Evolutionary conservation across 495 filamentous ascomycete species (phyloP), one percentile per base, ranked within the genome.

Genomic region (Penicillium dipodomyicola): DNA sequence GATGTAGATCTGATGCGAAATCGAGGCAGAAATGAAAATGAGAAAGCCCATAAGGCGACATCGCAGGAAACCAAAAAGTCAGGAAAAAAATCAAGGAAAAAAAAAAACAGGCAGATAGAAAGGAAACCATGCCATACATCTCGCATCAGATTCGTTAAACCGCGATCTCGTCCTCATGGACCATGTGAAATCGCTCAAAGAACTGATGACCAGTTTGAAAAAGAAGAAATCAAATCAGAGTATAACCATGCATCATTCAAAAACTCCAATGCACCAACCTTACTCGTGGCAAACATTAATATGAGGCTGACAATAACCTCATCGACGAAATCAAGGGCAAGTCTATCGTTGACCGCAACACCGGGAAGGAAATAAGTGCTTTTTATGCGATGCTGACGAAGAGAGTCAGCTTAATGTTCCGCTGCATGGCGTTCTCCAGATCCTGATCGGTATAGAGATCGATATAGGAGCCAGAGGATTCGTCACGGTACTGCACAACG

Each of bases 341-440:
- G 60, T 67, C 65, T 65, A 70, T 55, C 62, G 33, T n/a, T 39
- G 62, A 40, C 52, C 27, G n/a, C 22, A 42, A 60, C 39, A 51
- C 33, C 27, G 20, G 27, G 40, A 49, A 56, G 39, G 19, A 45
- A 29, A 11, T 4, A 32, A 19, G 8, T 19, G 29, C 22, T 23
- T 61, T 69, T 76, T 67, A 80, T 60, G 69, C 75, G 56, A 81
- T 76, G 59, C 84, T 83, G 53, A 93, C 90, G 58, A 85, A 89
- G 45, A 98, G 75, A 27, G 91, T 85, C 61, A 98, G 72, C 72
- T 96, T 96, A 51, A 88, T 84, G 72, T 96, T 96, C 65, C 90
- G 77, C 64, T 86, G 80, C 62, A 96, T 72, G 4, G 94, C 94
- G 58, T 84, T 74, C 61, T 89, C 85, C 51, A 98, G 72, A 68